Evolutionary conservation across 2,329 filamentous ascomycete species (phyloP).

Genomic region (Celoporthe dispersa): DNA sequence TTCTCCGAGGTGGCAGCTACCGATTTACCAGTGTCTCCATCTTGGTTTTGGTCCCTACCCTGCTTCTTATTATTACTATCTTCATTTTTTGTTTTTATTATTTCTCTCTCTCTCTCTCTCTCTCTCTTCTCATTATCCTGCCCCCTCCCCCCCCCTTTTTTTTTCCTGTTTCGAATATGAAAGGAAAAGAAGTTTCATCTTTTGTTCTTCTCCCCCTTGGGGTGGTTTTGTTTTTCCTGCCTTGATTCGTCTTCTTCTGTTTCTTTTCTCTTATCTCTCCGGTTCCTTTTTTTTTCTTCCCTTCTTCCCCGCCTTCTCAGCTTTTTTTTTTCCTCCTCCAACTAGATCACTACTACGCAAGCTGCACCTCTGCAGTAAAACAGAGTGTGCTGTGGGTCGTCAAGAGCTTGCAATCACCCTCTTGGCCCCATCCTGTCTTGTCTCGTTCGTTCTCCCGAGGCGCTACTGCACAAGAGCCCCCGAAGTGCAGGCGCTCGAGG

Average conservation of each 20-base stretch:
- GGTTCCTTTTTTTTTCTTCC: not conserved
- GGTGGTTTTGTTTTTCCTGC: not conserved
- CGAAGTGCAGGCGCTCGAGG: conserved; percentile 9
- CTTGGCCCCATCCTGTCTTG: conserved; percentile 4
- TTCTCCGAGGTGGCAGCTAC: not conserved
- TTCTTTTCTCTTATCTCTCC: not conserved
- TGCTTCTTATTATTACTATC: not conserved
- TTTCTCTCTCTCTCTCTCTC: not conserved
- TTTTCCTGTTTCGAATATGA: not conserved
- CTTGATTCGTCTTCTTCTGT: not conserved
- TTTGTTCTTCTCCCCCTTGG: no score
- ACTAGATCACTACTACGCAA: not conserved
- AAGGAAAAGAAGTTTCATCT: not conserved
- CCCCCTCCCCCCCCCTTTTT: not conserved
- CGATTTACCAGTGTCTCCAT: not conserved
- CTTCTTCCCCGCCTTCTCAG: not conserved
- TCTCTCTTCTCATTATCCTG: not conserved
- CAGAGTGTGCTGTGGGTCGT: conserved; percentile 3
- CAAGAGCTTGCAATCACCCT: conserved; percentile 1
- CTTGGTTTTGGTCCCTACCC: not conserved
- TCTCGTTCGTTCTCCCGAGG: conserved; percentile 10
- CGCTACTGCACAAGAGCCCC: conserved; percentile 13
- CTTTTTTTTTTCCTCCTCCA: not conserved
- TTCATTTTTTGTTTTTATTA: not conserved
- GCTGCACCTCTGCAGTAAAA: not conserved